Evolutionary conservation across 2,329 filamentous ascomycete genomes (phyloP).

Genomic region (Acrocalymma vagum): DNA sequence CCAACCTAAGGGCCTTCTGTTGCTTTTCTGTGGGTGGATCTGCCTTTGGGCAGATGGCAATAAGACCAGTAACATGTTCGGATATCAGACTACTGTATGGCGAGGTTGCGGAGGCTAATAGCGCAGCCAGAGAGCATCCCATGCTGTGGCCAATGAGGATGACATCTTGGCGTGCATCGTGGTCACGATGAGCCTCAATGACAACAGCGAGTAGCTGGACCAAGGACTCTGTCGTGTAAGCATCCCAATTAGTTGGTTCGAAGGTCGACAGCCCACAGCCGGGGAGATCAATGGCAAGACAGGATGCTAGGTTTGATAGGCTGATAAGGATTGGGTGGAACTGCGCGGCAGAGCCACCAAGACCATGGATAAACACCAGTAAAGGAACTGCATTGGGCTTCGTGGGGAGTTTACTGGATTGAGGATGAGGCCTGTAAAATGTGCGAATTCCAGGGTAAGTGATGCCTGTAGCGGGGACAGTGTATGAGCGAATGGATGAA

Average conservation of each 20-base stretch:
- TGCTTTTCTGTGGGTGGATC: slow-evolving; percentile 66
- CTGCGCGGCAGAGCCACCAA: slow-evolving; percentile 91
- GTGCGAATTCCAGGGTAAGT: slow-evolving; percentile 81
- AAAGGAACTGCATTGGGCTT: slow-evolving; percentile 79
- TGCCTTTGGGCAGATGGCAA: slow-evolving; percentile 83
- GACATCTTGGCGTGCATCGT: slow-evolving; percentile 71
- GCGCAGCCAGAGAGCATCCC: slow-evolving; percentile 80
- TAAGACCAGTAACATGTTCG: slow-evolving; percentile 74
- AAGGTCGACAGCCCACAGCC: slow-evolving; percentile 87
- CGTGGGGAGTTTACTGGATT: slow-evolving; percentile 80
- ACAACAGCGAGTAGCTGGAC: slow-evolving; percentile 77
- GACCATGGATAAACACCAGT: slow-evolving; percentile 89
- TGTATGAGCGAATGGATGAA: slow-evolving; percentile 75
- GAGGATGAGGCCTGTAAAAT: slow-evolving; percentile 83
- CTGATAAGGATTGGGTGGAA: slow-evolving; percentile 84
- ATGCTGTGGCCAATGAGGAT: slow-evolving; percentile 90
- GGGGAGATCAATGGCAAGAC: slow-evolving; percentile 87
- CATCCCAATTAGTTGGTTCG: slow-evolving; percentile 73
- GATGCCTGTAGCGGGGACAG: slow-evolving; percentile 68
- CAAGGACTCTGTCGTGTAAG: slow-evolving; percentile 81
- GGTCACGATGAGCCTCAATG: slow-evolving; percentile 77
- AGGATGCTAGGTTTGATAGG: slow-evolving; percentile 82
- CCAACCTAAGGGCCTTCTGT: slow-evolving; percentile 59
- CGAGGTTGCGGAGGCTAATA: slow-evolving; percentile 70
- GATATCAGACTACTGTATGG: slow-evolving; percentile 63